phyloP scores from a whole-genome alignment of 148 eudicot genomes.

The Selenicereus undatus region DNA sequence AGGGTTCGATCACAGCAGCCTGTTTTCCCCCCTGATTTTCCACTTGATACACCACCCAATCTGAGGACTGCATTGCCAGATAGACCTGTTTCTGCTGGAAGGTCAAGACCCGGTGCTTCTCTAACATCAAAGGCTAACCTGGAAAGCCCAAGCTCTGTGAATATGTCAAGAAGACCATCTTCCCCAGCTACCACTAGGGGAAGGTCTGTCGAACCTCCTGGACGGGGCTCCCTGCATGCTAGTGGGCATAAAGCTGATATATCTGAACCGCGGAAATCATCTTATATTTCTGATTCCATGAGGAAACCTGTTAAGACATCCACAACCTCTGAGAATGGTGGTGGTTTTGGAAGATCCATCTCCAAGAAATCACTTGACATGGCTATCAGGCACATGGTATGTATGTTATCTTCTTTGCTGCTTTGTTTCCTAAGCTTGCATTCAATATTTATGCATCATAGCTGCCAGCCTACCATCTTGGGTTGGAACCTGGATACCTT shows the following conservation, averaged over 20 bases:
- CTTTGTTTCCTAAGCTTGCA: slow-evolving; percentile 13
- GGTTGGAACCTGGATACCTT: not conserved
- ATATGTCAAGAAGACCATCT: slow-evolving; percentile 60
- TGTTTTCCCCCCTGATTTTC: slow-evolving; percentile 65
- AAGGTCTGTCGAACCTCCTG: slow-evolving; percentile 55
- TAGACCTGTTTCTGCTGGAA: slow-evolving; percentile 87
- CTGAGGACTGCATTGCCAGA: slow-evolving; percentile 78
- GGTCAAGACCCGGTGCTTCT: slow-evolving; percentile 77
- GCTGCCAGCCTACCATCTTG: not conserved
- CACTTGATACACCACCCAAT: slow-evolving; percentile 96
- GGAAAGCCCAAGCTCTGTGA: slow-evolving; percentile 45
- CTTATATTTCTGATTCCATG: slow-evolving; percentile 50
- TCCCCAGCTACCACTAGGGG: slow-evolving; percentile 73
- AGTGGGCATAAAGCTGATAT: slow-evolving; percentile 52
- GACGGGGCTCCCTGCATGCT: slow-evolving; percentile 44
- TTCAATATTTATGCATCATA: not conserved
- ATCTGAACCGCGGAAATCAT: slow-evolving; percentile 47
- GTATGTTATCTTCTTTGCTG: not conserved
- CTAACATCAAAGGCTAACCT: slow-evolving; percentile 46
- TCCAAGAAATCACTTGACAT: slow-evolving; percentile 95
- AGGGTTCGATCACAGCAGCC: slow-evolving; percentile 70
- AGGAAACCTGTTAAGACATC: slow-evolving; percentile 65
- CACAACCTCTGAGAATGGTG: slow-evolving; percentile 43
- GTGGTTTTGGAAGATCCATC: slow-evolving; percentile 82
- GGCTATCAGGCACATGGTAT: slow-evolving; percentile 96